Conservation (phyloP, 2,329 filamentous ascomycete genomes). For the Raffaelea ambrosiae region DNA sequence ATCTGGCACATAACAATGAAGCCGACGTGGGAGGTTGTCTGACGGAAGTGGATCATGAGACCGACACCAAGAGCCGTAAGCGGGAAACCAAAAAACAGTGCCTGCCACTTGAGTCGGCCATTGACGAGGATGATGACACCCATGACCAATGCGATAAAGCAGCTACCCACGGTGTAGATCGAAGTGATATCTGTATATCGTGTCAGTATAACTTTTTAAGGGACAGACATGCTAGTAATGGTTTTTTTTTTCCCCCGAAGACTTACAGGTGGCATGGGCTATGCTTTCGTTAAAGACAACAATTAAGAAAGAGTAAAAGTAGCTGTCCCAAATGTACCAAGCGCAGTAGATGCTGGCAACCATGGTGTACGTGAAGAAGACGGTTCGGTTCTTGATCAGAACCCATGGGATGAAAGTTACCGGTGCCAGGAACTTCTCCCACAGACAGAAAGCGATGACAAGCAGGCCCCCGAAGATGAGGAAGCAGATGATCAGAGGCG, state of each 20-base stretch:
- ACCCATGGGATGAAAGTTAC: slow-evolving; percentile 33
- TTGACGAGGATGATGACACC: slow-evolving; percentile 37
- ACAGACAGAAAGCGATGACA: slow-evolving; percentile 39
- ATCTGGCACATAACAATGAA: slow-evolving; percentile 52
- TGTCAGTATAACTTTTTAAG: no score
- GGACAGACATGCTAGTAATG: no score
- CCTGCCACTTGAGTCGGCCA: slow-evolving; percentile 37
- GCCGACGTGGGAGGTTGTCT: slow-evolving; percentile 37
- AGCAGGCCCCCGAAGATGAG: slow-evolving; percentile 50
- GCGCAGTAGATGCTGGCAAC: not conserved
- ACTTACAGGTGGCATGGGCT: slow-evolving; percentile 2
- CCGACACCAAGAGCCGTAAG: slow-evolving; percentile 45
- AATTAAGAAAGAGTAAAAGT: slow-evolving; percentile 11
- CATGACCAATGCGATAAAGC: slow-evolving; percentile 35
- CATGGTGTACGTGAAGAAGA: slow-evolving; percentile 8
- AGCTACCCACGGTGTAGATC: slow-evolving; percentile 15
- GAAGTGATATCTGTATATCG: no score
- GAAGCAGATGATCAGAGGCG: slow-evolving; percentile 49
- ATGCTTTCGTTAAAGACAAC: slow-evolving; percentile 11
- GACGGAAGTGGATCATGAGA: slow-evolving; percentile 49
- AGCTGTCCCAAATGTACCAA: slow-evolving; percentile 11
- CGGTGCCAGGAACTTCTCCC: slow-evolving; percentile 47
- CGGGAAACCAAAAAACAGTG: slow-evolving; percentile 37
- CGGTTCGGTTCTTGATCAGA: slow-evolving; percentile 39
- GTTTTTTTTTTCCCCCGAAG: no score